Evolutionary conservation across 352 stramenopile genomes (phyloP).

Genomic region (Elongisporangium undulatum): DNA sequence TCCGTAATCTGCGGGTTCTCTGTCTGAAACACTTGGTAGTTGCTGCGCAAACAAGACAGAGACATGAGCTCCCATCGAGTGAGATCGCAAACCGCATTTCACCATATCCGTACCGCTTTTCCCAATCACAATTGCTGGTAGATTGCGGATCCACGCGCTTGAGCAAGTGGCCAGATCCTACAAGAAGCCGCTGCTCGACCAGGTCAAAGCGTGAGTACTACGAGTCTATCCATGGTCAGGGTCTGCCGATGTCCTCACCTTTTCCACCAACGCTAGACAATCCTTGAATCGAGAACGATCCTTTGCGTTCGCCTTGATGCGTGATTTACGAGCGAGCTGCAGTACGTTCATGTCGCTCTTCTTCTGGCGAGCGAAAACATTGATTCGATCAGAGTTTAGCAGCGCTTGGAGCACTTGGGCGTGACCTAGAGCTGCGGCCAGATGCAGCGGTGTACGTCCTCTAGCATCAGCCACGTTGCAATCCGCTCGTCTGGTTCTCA

Average conservation of each 20-base stretch:
- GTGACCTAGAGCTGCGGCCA: background rate
- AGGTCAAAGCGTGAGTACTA: no score
- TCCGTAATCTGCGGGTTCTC: background rate
- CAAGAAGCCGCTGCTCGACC: background rate
- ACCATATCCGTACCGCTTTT: background rate
- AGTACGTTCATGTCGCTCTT: background rate
- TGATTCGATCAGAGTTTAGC: background rate
- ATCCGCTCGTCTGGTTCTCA: conserved; percentile 12
- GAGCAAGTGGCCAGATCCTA: background rate
- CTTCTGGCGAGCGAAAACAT: background rate
- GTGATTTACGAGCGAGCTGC: background rate
- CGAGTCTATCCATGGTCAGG: no score
- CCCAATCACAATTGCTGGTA: background rate
- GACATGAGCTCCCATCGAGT: background rate
- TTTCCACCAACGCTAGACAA: background rate
- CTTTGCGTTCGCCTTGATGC: background rate
- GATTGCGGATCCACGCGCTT: background rate
- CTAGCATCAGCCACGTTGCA: conserved; percentile 52
- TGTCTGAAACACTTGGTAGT: background rate
- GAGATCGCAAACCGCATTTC: background rate
- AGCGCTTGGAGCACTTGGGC: background rate
- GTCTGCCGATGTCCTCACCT: background rate
- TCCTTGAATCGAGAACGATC: background rate
- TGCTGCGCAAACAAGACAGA: background rate
- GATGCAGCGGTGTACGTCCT: conserved; percentile 52